Evolutionary conservation across 2,329 filamentous ascomycete genomes (phyloP).

Genomic region (Amauroascus verrucosus): DNA sequence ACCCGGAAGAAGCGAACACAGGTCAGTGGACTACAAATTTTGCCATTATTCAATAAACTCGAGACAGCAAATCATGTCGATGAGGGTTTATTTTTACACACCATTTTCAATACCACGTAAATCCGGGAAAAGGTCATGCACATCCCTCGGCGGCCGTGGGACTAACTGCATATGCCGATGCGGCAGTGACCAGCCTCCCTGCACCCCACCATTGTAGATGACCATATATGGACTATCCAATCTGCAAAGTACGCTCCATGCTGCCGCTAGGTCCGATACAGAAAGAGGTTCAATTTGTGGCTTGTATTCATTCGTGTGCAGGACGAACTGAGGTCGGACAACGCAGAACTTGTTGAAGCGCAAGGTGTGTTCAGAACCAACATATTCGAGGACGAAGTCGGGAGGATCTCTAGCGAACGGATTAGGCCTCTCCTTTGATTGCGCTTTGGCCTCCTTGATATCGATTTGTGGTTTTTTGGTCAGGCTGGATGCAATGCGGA

Average conservation of each 20-base stretch:
- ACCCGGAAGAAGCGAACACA: not conserved
- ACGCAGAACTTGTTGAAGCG: conserved; percentile 21
- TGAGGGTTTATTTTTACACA: too few relatives aligned
- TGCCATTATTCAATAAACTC: not conserved
- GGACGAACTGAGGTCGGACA: conserved; percentile 17
- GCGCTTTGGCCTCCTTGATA: conserved; percentile 13
- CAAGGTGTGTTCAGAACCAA: conserved; percentile 16
- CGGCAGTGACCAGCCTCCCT: conserved; percentile 16
- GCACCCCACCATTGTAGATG: conserved; percentile 17
- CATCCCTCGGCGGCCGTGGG: conserved; percentile 12
- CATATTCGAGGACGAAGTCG: conserved; percentile 17
- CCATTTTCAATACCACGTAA: conserved; percentile 15
- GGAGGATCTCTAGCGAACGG: conserved; percentile 16
- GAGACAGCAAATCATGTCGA: not conserved
- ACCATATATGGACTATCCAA: conserved; percentile 14
- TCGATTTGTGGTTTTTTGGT: conserved; percentile 16
- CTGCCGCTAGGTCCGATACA: conserved; percentile 15
- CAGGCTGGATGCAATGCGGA: conserved; percentile 16
- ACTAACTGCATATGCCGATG: conserved; percentile 18
- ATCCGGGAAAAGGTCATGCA: conserved; percentile 16
- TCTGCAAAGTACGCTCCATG: conserved; percentile 14
- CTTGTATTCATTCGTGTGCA: conserved; percentile 19
- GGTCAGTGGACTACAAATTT: not conserved
- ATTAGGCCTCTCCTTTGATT: conserved; percentile 4
- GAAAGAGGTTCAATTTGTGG: conserved; percentile 16